phyloP scores from a whole-genome alignment of 257 asterid genomes.

The Capsicum baccatum region DNA sequence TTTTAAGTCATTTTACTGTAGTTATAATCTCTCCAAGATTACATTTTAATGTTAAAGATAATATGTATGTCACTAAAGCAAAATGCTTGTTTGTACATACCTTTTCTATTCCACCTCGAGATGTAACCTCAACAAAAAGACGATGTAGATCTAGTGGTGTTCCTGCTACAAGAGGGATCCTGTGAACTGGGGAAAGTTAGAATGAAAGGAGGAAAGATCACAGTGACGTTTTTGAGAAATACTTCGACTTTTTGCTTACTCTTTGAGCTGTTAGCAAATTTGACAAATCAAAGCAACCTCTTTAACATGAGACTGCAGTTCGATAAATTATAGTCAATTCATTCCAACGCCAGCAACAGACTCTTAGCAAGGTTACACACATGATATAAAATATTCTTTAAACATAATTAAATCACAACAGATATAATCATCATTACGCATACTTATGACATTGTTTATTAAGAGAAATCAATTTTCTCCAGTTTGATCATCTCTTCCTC shows the following conservation, averaged over 20 bases:
- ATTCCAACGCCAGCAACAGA: not conserved
- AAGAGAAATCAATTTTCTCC: not conserved
- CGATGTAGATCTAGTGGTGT: slow-evolving; percentile 73
- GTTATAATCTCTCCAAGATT: not conserved
- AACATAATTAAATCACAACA: not conserved
- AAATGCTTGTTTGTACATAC: slow-evolving; percentile 42
- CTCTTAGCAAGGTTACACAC: not conserved
- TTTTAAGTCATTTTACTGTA: not conserved
- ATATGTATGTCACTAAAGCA: not conserved
- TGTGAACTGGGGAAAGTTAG: slow-evolving; percentile 40
- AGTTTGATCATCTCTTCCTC: not conserved
- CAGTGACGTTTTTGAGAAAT: not conserved
- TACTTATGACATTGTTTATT: not conserved
- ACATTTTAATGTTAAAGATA: not conserved
- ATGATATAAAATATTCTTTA: not conserved
- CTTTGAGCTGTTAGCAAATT: not conserved
- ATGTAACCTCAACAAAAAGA: slow-evolving; percentile 86
- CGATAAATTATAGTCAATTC: not conserved
- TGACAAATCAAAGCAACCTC: slow-evolving; percentile 19
- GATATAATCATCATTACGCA: not conserved
- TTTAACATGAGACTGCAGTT: slow-evolving; percentile 8
- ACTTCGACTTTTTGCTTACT: not conserved
- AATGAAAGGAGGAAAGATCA: slow-evolving; percentile 24
- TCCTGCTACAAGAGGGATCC: slow-evolving; percentile 88
- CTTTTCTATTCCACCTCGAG: slow-evolving; percentile 95